Evolutionary conservation across 805 yeast species (phyloP).

Genomic region (Starmerella sirachaensis): DNA sequence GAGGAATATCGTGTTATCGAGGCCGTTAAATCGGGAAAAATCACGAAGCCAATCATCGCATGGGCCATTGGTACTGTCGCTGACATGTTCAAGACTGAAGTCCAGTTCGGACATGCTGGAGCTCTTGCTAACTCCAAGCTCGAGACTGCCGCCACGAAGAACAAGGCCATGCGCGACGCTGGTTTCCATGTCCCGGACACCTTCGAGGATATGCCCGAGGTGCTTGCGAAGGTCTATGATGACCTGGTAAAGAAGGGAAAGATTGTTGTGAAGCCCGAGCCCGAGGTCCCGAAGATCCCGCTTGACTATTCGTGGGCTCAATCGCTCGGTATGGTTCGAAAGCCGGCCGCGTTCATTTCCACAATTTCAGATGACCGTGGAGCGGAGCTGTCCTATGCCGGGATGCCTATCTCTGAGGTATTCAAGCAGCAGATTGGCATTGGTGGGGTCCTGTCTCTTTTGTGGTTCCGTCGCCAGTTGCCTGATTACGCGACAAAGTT

Average conservation of each 20-base stretch:
- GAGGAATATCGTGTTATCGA: conserved; percentile 63
- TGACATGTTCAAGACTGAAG: conserved; percentile 58
- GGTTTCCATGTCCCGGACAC: conserved; percentile 87
- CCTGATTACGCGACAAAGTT: conserved; percentile 36
- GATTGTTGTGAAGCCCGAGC: conserved; percentile 33
- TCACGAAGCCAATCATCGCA: conserved; percentile 58
- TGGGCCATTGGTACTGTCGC: conserved; percentile 65
- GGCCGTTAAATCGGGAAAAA: conserved; percentile 50
- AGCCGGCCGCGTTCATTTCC: conserved; percentile 39
- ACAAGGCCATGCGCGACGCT: conserved; percentile 73
- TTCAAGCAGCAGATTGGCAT: conserved; percentile 38
- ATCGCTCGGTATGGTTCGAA: conserved; percentile 37
- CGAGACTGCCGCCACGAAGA: conserved; percentile 57
- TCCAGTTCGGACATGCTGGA: conserved; percentile 55
- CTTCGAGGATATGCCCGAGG: conserved; percentile 38
- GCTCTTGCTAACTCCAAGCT: conserved; percentile 59
- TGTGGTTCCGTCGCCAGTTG: conserved; percentile 37
- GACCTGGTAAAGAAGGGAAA: conserved; percentile 39
- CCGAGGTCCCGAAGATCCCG: conserved; percentile 38
- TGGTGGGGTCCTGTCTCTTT: conserved; percentile 38
- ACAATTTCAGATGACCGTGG: conserved; percentile 40
- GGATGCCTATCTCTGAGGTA: conserved; percentile 37
- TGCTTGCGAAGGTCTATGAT: conserved; percentile 54
- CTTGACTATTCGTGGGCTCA: conserved; percentile 39
- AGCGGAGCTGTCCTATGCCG: conserved; percentile 36